Conservation (phyloP, 2,329 filamentous ascomycete genomes). For the Ophiostoma novo-ulmi region DNA sequence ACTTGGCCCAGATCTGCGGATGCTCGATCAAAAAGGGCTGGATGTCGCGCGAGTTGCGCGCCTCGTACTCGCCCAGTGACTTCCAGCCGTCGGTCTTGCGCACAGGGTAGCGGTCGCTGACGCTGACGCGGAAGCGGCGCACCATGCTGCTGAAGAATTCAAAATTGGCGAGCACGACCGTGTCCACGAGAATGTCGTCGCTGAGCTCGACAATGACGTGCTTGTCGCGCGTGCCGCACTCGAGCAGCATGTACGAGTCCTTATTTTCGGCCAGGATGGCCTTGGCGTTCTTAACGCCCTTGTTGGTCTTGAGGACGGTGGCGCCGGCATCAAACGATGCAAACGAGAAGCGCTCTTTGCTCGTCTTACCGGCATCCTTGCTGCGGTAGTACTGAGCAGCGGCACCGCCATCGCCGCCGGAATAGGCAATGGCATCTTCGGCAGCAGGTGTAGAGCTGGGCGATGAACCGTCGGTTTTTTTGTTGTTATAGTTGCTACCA, state of each 20-base stretch:
- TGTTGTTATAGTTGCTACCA: conserved; percentile 25
- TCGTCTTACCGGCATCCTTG: conserved; percentile 93
- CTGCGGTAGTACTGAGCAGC: conserved; percentile 59
- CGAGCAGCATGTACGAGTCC: conserved; percentile 95
- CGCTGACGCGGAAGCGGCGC: conserved; percentile 81
- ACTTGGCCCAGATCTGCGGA: conserved; percentile 91
- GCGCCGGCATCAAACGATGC: conserved; percentile 96
- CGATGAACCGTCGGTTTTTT: not conserved
- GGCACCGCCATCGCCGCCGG: conserved; percentile 35
- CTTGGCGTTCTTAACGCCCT: conserved; percentile 79
- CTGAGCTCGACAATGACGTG: conserved; percentile 93
- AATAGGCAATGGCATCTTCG: conserved; percentile 43
- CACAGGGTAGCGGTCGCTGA: conserved; percentile 90
- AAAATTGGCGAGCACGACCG: conserved; percentile 94
- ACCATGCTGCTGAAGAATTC: conserved; percentile 99
- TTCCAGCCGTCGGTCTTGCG: conserved; percentile 83
- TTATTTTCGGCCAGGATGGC: conserved; percentile 93
- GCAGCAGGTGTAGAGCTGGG: conserved; percentile 28
- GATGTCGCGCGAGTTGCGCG: conserved; percentile 85
- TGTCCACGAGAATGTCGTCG: conserved; percentile 81
- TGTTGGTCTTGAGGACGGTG: conserved; percentile 84
- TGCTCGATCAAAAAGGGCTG: conserved; percentile 94
- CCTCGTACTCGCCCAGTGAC: conserved; percentile 80
- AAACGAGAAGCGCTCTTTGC: conserved; percentile 96
- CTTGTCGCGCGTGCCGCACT: conserved; percentile 81